Percentiles rank a stretch among this genome's conserved stretches.
These are phyloP conservation scores for Passiflora organensis DNA, from an alignment of 345 rosid genomes.

Conservation along the genomic window DNA sequence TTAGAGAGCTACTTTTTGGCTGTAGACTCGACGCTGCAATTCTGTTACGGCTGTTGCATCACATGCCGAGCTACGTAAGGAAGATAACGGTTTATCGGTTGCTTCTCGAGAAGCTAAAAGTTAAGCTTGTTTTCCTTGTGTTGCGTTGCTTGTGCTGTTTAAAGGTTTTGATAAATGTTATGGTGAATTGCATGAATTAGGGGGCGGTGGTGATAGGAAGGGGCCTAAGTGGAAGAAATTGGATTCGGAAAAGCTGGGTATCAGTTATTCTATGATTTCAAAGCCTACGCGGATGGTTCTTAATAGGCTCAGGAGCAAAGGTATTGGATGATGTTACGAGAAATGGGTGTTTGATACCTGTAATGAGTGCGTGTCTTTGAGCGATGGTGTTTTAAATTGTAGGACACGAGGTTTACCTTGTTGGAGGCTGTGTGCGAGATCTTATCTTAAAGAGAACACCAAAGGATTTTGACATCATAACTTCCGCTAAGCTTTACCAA, in stretches of 20 bases:
- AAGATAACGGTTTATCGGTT: neutral
- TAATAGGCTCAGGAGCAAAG: constrained; percentile 48
- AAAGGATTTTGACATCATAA: constrained; percentile 70
- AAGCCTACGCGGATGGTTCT: constrained; percentile 48
- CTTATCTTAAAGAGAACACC: constrained; percentile 70
- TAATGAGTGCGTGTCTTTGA: neutral
- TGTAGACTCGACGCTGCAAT: constrained; percentile 1
- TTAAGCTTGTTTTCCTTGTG: neutral
- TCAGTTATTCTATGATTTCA: constrained; percentile 40
- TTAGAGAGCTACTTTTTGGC: no score
- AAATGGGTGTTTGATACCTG: no score
- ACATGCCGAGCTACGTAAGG: neutral
- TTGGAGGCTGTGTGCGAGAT: constrained; percentile 89
- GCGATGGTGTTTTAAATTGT: constrained; percentile 4
- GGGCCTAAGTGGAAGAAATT: constrained; percentile 41
- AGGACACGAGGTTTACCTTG: constrained; percentile 82
- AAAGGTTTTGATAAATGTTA: neutral
- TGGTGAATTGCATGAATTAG: neutral
- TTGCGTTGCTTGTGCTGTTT: neutral
- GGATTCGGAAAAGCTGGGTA: constrained; percentile 45
- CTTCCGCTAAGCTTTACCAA: constrained; percentile 75
- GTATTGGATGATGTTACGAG: constrained; percentile 16
- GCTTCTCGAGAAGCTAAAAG: neutral
- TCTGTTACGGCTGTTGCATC: constrained; percentile 3
- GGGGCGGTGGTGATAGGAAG: constrained; percentile 17